These are phyloP conservation scores for Paramyrothecium roridum DNA, from an alignment of 2,329 filamentous ascomycete species.

Conservation along the genomic window DNA sequence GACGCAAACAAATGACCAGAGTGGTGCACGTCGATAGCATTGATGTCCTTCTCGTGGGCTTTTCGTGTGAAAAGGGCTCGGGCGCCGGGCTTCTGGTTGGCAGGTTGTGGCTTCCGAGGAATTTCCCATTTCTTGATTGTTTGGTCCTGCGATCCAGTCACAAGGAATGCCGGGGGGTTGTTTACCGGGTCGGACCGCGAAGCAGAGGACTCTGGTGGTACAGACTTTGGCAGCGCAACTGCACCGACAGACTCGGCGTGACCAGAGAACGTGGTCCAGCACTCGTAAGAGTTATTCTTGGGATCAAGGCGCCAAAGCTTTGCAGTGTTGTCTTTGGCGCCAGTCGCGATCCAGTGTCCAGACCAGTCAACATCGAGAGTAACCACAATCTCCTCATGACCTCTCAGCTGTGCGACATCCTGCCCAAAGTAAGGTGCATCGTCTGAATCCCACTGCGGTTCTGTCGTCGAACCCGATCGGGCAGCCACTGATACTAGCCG, in stretches of 20 bases:
- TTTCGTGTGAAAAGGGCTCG: constrained; percentile 83
- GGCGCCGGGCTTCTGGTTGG: constrained; percentile 47
- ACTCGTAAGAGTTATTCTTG: constrained; percentile 69
- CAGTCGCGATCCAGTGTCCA: constrained; percentile 92
- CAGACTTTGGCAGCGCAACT: constrained; percentile 72
- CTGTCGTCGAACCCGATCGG: constrained; percentile 16
- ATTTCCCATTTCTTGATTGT: constrained; percentile 95
- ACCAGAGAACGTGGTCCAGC: constrained; percentile 79
- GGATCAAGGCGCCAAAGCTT: constrained; percentile 86
- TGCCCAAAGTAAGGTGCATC: constrained; percentile 73
- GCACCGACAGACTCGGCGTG: constrained; percentile 94
- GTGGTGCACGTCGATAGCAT: constrained; percentile 80
- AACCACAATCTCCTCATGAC: constrained; percentile 94
- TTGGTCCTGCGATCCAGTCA: constrained; percentile 93
- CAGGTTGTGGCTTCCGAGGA: constrained; percentile 47
- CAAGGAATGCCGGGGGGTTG: constrained; percentile 76
- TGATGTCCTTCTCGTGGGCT: constrained; percentile 98
- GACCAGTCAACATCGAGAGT: constrained; percentile 95
- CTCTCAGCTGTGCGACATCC: constrained; percentile 80
- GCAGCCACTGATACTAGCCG: constrained; percentile 73
- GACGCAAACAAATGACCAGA: constrained; percentile 83
- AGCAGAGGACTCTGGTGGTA: constrained; percentile 65
- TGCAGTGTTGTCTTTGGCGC: constrained; percentile 94
- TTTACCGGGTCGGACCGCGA: constrained; percentile 71
- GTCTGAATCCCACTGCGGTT: constrained; percentile 14